Base-by-base conservation (phyloP, 2,329 filamentous ascomycete species). In the Setomelanomma holmii region DNA sequence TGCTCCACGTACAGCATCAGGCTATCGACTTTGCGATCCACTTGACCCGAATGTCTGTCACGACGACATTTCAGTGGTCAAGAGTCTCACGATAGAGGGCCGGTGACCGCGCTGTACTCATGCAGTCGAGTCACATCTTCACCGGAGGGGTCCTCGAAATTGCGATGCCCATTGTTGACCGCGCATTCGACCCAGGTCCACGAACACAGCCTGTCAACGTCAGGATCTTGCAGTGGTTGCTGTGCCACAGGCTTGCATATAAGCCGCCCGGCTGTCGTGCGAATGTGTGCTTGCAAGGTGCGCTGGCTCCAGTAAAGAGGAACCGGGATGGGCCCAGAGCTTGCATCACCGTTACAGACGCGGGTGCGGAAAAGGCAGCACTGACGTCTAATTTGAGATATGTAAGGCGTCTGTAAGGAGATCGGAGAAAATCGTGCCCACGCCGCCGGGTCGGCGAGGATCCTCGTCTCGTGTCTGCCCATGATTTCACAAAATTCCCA, bases 231-330 rank as follows among this genome's bases (percentile, higher is more conserved):
- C 27, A 30, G 27, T 30, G 14, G 27, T 30, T 30, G 27, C 27
- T 8, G 27, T 30, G 27, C 27, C 14, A 30, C 27, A 30, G 27
- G 27, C 27, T 36, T n/a, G 16, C 12, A 36, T 36, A 7, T 7
- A 11, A 45, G 38, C 51, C 45, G 51, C 56, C 49, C 35, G 45
- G 42, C 57, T 67, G 67, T 49, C 40, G 66, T 71, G 61, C 46
- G 49, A 69, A 61, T 39, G 40, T 24, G 38, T 39, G 34, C 27
- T 45, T 49, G 45, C 33, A 23, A 46, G 56, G 59, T 69, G 66
- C 55, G 68, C 62, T 72, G 69, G 66, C 67, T 67, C 66, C 66
- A 70, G 60, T 66, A 55, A 66, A 48, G 35, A 51, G 45, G 55
- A 53, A 58, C 60, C 49, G 47, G 55, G 56, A 48, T 57, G 55